phyloP scores from a whole-genome alignment of 352 stramenopile species.

The Aphanomyces astaci region DNA sequence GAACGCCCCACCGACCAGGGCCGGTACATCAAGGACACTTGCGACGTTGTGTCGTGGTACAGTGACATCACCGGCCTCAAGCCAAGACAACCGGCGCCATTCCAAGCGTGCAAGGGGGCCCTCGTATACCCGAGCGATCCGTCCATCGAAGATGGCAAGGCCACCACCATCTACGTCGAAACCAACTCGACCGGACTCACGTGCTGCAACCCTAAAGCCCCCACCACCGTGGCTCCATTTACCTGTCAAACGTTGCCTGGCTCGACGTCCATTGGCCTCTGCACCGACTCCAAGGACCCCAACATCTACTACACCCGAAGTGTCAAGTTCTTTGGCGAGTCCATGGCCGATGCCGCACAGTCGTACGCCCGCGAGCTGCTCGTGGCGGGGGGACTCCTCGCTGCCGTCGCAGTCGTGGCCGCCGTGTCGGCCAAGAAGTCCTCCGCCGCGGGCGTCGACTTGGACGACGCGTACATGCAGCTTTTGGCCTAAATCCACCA shows the following conservation, averaged over 20 bases:
- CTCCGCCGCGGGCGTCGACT: no score
- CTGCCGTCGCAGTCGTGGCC: no score
- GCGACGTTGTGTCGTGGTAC: not conserved
- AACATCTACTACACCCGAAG: no score
- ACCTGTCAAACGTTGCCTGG: not conserved
- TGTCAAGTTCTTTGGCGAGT: no score
- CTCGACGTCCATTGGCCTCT: not conserved
- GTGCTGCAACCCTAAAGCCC: not conserved
- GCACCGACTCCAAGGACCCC: not conserved
- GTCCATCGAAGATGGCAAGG: not conserved
- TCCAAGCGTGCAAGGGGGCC: not conserved
- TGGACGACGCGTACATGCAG: no score
- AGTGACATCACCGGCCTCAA: not conserved
- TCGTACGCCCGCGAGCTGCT: no score
- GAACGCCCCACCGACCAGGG: not conserved
- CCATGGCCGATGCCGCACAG: no score
- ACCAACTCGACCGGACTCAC: not conserved
- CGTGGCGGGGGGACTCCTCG: no score
- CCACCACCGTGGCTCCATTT: not conserved
- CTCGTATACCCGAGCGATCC: not conserved
- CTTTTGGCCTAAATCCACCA: no score
- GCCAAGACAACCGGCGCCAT: not conserved
- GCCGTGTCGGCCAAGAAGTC: no score
- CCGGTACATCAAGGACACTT: not conserved
- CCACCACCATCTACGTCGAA: not conserved